Percentiles rank a stretch among this genome's conserved stretches.
phyloP scores from a whole-genome alignment of 2,329 filamentous ascomycete species.

The Aspergillus quadrilineatus region DNA sequence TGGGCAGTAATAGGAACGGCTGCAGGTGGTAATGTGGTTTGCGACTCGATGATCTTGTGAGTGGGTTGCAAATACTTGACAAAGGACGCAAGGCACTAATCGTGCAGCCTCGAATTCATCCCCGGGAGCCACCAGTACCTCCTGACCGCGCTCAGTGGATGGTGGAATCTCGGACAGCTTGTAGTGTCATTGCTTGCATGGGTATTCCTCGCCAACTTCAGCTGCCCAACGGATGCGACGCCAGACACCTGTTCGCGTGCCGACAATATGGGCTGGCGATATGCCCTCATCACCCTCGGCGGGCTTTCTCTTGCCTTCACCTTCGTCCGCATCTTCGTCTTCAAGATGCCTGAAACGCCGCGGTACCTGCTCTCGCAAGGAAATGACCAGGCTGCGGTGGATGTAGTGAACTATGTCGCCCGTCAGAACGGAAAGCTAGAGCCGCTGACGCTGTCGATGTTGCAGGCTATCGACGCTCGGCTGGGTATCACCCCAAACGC shows the following conservation, averaged over 20 bases:
- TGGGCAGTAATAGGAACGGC: slow-evolving; percentile 32
- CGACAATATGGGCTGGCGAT: slow-evolving; percentile 33
- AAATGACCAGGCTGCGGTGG: slow-evolving; percentile 49
- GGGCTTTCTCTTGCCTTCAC: slow-evolving; percentile 27
- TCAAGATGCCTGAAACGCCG: slow-evolving; percentile 32
- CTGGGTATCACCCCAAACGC: slow-evolving; percentile 9
- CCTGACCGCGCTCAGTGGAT: slow-evolving; percentile 43
- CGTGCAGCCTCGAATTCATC: slow-evolving; percentile 25
- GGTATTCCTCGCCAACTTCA: slow-evolving; percentile 32
- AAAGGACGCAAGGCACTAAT: background rate
- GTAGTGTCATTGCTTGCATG: slow-evolving; percentile 30
- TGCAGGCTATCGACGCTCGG: slow-evolving; percentile 30
- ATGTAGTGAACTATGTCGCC: slow-evolving; percentile 45
- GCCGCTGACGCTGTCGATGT: slow-evolving; percentile 31
- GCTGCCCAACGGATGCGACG: slow-evolving; percentile 26
- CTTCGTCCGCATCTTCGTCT: slow-evolving; percentile 27
- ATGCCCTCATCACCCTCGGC: slow-evolving; percentile 29
- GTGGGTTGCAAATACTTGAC: no score
- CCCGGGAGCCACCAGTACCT: slow-evolving; percentile 30
- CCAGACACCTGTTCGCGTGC: slow-evolving; percentile 22
- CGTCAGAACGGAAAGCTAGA: slow-evolving; percentile 28
- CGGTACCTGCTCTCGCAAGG: slow-evolving; percentile 31
- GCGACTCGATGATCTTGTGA: slow-evolving; percentile 30
- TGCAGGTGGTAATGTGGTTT: slow-evolving; percentile 29
- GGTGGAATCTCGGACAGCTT: slow-evolving; percentile 52